Percentiles rank a stretch among this genome's conserved stretches.
phyloP scores from a whole-genome alignment of 306 rosid genomes.

The Vigna trinervia region DNA sequence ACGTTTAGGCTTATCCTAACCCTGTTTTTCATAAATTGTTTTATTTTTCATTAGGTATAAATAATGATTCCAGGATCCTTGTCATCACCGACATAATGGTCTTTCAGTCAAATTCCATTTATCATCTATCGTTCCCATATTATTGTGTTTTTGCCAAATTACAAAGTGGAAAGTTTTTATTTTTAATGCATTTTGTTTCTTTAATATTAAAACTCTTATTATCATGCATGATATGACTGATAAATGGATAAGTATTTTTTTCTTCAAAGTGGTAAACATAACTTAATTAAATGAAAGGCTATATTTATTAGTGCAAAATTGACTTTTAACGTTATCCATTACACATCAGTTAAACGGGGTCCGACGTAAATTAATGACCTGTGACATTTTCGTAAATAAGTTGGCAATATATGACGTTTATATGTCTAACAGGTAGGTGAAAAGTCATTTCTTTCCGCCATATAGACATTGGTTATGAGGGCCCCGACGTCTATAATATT shows the following conservation, averaged over 20 bases:
- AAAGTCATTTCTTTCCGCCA: no score
- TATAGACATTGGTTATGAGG: no score
- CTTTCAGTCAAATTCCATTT: slow-evolving; percentile 14
- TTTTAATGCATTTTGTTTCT: not conserved
- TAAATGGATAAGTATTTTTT: not conserved
- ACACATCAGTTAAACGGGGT: no score
- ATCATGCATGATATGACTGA: not conserved
- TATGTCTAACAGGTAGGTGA: no score
- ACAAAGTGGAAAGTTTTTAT: not conserved
- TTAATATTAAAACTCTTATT: not conserved
- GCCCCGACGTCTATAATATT: no score
- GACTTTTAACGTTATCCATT: no score
- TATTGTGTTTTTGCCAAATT: slow-evolving; percentile 27
- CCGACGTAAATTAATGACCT: no score
- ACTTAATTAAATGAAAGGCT: not conserved
- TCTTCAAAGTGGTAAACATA: not conserved
- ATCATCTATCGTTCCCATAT: not conserved
- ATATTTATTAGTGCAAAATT: not conserved
- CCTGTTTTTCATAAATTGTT: slow-evolving; percentile 22
- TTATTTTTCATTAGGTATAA: slow-evolving; percentile 3
- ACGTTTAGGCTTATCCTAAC: slow-evolving; percentile 38
- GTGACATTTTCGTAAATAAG: no score
- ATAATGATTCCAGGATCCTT: slow-evolving; percentile 29
- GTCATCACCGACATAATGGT: slow-evolving; percentile 17
- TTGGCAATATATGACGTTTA: no score